Evolutionary conservation across 495 filamentous ascomycete genomes (phyloP), one percentile per base, ranked within the genome.

Genomic region (Penicillium macrosclerotiorum): DNA sequence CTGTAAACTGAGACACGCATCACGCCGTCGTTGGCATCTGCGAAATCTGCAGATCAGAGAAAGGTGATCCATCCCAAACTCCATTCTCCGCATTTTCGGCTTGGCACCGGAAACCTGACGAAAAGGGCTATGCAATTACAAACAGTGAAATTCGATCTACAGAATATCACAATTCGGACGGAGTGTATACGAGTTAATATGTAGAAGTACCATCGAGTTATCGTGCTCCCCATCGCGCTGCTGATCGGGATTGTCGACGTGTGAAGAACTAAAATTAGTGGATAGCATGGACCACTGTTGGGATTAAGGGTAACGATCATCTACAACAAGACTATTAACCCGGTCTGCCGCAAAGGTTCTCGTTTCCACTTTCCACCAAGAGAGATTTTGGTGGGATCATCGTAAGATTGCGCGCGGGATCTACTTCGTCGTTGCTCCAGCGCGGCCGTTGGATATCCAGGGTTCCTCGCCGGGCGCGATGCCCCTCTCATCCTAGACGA

Each of bases 11-110:
- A 30, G 22, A 35, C 25, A 11, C 29, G 24, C 35, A 29, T 52
- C 36, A 41, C 49, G 40, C 37, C 32, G 42, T 31, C 27, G 23
- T 38, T 33, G 36, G 43, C 37, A 57, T 42, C 42, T 57, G 54
- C 45, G 14, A 47, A 32, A 36, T 0, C 46, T 44, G 46, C 37
- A 50, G 42, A 46, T 50, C 42, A 29, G 36, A 14, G 18, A 34
- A 17, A 16, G 27, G 35, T n/a, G 23, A 47, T 36, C 17, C 42
- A 38, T 47, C 35, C 17, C 35, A 14, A 34, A 35, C 22, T 29
- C 9, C 7, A 18, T 20, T 8, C 34, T 40, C 34, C 43, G 12
- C 32, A 35, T 22, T 24, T 37, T 24, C 32, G 23, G 18, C 38
- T 42, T 42, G 38, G 38, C n/a, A n/a, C n/a, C n/a, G n/a, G 24